Evolutionary conservation across 2,329 filamentous ascomycete genomes (phyloP), one percentile per base, ranked within the genome.

Genomic region (Trichothecium roseum): DNA sequence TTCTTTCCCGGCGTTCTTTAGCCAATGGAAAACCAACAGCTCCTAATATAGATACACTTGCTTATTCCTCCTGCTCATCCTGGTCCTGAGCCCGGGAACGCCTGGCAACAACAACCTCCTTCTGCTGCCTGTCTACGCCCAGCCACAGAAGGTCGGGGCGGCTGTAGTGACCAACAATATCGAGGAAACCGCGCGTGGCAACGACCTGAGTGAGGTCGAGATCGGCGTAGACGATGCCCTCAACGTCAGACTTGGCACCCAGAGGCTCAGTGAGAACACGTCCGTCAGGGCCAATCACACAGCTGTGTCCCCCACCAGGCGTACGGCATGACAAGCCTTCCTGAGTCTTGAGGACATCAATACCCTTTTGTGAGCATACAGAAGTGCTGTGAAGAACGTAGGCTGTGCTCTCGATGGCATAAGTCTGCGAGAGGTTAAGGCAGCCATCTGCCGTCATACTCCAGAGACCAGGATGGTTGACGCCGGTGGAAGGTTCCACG

Each of bases 331-430:
- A 16, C 0, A 60, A 43, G 0, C 62, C 60, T 0, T 55, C 55
- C 8, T 55, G 44, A 0, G 64, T 69, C 7, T 53, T 49, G 49
- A 73, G 45, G 10, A 70, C 58, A 0, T 49, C 42, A 1, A 50
- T 50, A 1, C 63, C 71, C 12, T 56, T 47, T 6, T 64, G 43
- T 0, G 56, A 60, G 34, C 72, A 55, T 3, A 50, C 44, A 1
- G 42, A 38, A 2, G 48, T 51, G 18, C 42, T 39, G 15, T 49
- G 46, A 3, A 76, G 59, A 1, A 78, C 73, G 40, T 68, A 78
- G 0, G 66, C 51, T 8, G 59, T 57, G 2, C 67, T 63, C 46
- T 79, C 74, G 8, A 78, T 64, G 1, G 74, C 72, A 42, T 76
- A 75, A 0, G 64, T 61, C 40, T 68, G 67, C 0, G 69, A 66